These are phyloP conservation scores for Hypoxylon rickii DNA, from an alignment of 495 filamentous ascomycete genomes.

Conservation along the genomic window DNA sequence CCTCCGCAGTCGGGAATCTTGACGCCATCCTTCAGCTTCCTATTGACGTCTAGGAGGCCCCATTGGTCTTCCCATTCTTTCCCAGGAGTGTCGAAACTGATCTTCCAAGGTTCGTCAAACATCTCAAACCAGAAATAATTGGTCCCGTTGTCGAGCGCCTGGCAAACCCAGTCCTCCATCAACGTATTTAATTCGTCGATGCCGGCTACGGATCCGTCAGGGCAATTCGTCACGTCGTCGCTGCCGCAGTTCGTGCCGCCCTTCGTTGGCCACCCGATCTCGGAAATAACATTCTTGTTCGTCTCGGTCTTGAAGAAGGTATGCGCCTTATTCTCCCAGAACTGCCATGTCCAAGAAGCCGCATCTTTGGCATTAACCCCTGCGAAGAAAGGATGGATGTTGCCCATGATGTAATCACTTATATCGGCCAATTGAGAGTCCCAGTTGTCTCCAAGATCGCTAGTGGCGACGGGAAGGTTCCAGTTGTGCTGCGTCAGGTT, in stretches of 20 bases:
- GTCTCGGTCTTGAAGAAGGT: slow-evolving; percentile 59
- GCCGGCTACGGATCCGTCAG: slow-evolving; percentile 73
- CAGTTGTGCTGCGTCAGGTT: slow-evolving; percentile 71
- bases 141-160: slow-evolving; percentile 75
- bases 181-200: slow-evolving; percentile 84
- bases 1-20: slow-evolving; percentile 88
- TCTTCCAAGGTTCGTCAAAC: slow-evolving; percentile 96
- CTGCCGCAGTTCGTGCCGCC: slow-evolving; percentile 81
- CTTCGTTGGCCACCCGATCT: slow-evolving; percentile 89
- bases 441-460: slow-evolving; percentile 92
- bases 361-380: slow-evolving; percentile 71
- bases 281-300: slow-evolving; percentile 74
- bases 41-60: slow-evolving; percentile 87
- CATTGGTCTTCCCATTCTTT: slow-evolving; percentile 95
- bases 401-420: slow-evolving; percentile 92
- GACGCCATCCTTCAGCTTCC: slow-evolving; percentile 83
- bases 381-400: slow-evolving; percentile 96
- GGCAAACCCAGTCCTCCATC: slow-evolving; percentile 85
- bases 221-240: slow-evolving; percentile 52
- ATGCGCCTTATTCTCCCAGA: slow-evolving; percentile 75
- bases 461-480: slow-evolving; percentile 79
- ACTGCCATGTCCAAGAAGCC: slow-evolving; percentile 80
- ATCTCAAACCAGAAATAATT: slow-evolving; percentile 98
- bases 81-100: slow-evolving; percentile 65
- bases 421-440: slow-evolving; percentile 63